Evolutionary conservation across 768 basidiomycete genomes (phyloP), one percentile per base, ranked within the genome.

Genomic region (Gymnopilus dilepis): DNA sequence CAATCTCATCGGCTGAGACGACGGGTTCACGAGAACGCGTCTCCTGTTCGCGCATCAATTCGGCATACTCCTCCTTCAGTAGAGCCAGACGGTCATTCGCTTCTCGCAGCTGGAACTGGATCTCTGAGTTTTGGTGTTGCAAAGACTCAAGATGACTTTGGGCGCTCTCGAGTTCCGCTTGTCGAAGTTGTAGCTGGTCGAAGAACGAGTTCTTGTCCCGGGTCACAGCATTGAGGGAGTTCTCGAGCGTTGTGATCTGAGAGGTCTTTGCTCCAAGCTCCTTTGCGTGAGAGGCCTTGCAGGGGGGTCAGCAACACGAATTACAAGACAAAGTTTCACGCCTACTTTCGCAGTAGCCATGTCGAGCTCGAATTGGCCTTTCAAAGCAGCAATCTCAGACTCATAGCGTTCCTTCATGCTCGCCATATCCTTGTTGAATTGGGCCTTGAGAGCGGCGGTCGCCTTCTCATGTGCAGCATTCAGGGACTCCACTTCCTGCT

Each of bases 91-190:
- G 88, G 51, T 97, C 94, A 37, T 84, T 83, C 0, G 86, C 74
- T 74, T 98, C 95, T 38, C 90, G 87, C 0, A 96, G 77, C 69
- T 95, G 94, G 74, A 91, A 96, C 67, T 94, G 87, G 30, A 93
- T 78, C 70, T 99, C 97, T 2, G 88, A 86, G 48, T 88, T 89
- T 68, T 92, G 90, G 50, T 87, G 87, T 66, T 91, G 86, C 19
- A 95, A 74, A 1, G 84, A 83, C 65, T 95, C 93, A 2, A 89
- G 79, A 64, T 91, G 88, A 4, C 85, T 86, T 64, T 89, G 88
- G 4, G 88, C 86, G 1, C 92, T 90, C 75, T 99, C 97, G 11
- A 91, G 74, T 69, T 98, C 96, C 15, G 92, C 95, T 72, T 97
- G 94, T 30, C 92, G 89, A 48, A 90, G 69, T 74, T 99, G 95